Conservation (phyloP, 1,284 basidiomycete genomes). For the Fomitopsis betulina region DNA sequence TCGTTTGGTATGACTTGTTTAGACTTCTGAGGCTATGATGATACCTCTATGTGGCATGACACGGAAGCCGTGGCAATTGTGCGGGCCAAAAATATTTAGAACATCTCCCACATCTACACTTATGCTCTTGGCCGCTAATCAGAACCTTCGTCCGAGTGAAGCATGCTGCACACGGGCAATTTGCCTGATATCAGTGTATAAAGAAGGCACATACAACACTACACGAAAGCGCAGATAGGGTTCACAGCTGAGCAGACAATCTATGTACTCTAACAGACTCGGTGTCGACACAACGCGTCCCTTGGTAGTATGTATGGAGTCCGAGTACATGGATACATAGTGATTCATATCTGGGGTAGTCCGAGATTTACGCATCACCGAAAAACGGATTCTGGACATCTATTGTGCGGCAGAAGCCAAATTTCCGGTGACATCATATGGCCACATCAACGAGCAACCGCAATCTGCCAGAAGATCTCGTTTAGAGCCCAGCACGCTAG, state of each 20-base stretch:
- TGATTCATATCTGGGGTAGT: not conserved
- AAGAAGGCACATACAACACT: not conserved
- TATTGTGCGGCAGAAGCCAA: not conserved
- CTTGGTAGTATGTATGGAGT: not conserved
- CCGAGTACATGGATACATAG: not conserved
- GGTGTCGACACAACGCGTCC: not conserved
- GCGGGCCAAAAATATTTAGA: not conserved
- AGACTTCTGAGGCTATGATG: not conserved
- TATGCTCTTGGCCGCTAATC: not conserved
- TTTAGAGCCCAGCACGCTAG: not conserved
- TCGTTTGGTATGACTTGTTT: not conserved
- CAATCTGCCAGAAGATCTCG: conserved; percentile 1
- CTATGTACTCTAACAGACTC: not conserved
- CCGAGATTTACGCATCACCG: not conserved
- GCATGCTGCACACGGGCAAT: not conserved
- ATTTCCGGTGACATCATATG: not conserved
- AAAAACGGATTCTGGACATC: not conserved
- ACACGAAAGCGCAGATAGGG: not conserved
- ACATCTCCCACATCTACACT: not conserved
- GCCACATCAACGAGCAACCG: not conserved
- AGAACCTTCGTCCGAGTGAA: no score
- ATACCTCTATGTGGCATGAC: not conserved
- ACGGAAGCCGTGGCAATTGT: not conserved
- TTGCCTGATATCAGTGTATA: not conserved
- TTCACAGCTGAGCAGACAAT: not conserved